phyloP scores from a whole-genome alignment of 805 yeast genomes.

The Candida fluviatilis region DNA sequence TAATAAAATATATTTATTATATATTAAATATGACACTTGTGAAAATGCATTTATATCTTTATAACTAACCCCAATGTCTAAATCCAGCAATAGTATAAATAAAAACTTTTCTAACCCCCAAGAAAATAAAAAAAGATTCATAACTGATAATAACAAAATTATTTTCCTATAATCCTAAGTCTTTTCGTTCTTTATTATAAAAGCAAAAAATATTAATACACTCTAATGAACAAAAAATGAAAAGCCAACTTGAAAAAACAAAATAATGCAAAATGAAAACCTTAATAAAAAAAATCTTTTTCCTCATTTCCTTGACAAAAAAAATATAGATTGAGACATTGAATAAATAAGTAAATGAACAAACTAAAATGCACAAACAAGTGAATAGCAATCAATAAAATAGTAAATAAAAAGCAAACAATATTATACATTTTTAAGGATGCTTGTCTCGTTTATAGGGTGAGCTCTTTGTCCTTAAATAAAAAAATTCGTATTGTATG shows the following conservation, averaged over 20 bases:
- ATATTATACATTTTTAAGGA: slow-evolving; percentile 10
- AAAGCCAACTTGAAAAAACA: slow-evolving; percentile 7
- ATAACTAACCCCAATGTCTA: slow-evolving; percentile 34
- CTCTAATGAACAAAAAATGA: slow-evolving; percentile 6
- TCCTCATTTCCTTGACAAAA: slow-evolving; percentile 17
- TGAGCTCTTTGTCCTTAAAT: neutral
- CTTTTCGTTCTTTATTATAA: slow-evolving; percentile 5
- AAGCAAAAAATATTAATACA: slow-evolving; percentile 8
- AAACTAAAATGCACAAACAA: slow-evolving; percentile 11
- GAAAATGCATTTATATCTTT: slow-evolving; percentile 5
- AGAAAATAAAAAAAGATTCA: slow-evolving; percentile 19
- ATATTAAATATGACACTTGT: slow-evolving; percentile 14
- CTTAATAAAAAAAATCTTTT: slow-evolving; percentile 13
- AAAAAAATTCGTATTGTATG: no score
- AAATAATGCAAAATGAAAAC: slow-evolving; percentile 8
- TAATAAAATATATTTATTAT: slow-evolving; percentile 5
- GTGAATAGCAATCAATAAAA: slow-evolving; percentile 11
- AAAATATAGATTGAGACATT: slow-evolving; percentile 21
- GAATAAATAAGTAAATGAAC: slow-evolving; percentile 12
- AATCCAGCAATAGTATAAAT: slow-evolving; percentile 23
- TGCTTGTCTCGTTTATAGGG: neutral
- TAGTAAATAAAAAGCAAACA: slow-evolving; percentile 10
- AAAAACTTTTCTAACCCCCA: slow-evolving; percentile 17
- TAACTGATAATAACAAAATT: slow-evolving; percentile 18
- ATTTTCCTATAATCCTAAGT: slow-evolving; percentile 16